Base-by-base conservation (phyloP, 768 basidiomycete genomes). In the Megacollybia marginata region DNA sequence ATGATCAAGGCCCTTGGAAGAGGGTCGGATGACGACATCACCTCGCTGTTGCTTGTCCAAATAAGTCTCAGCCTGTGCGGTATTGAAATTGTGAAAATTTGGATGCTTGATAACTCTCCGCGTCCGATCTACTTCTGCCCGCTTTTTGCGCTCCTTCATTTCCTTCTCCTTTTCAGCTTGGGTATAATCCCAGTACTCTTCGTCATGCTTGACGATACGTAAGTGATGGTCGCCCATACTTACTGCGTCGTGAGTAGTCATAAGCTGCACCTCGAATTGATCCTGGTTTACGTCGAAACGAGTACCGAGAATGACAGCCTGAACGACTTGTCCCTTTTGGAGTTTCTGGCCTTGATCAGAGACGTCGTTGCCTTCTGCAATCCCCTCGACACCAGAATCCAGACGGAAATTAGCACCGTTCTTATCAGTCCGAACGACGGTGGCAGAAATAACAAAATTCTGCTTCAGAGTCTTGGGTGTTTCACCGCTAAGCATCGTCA, bases 401-500 rank as follows among this genome's bases (percentile, higher is more conserved):
- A 98, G 79, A 36, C 84, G 83, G 50, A 92, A 82, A 48, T 68
- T 69, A 32, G 85, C 80, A 20, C 67, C 67, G 38, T 70, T 66
- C 15, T 63, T 64, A 54, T 75, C 73, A 32, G 78, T 70, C 31
- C 89, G 80, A 35, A 75, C 60, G 20, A 89, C 78, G 11, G 80
- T 72, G 44, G 82, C 87, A 10, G 89, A 88, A 48, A 99, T 79
- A 56, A 94, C 85, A 47, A 92, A 74, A 40, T 92, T 92, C 33
- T 78, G 69, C 49, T 76, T 76, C 50, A 99, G 73, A 2, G 92
- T 94, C 38, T 78, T 71, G 36, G 69, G 65, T 5, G 93, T 93
- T 71, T 98, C 96, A 28, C 94, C 92, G 35, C 91, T 92, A 46
- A 98, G 80, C 94, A 96, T 97, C 2, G 89, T 92, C 57, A 97